Percentiles rank a stretch among this genome's conserved stretches.
Conservation (phyloP, 2,329 filamentous ascomycete genomes). For the Phyllosticta ampelicida region DNA sequence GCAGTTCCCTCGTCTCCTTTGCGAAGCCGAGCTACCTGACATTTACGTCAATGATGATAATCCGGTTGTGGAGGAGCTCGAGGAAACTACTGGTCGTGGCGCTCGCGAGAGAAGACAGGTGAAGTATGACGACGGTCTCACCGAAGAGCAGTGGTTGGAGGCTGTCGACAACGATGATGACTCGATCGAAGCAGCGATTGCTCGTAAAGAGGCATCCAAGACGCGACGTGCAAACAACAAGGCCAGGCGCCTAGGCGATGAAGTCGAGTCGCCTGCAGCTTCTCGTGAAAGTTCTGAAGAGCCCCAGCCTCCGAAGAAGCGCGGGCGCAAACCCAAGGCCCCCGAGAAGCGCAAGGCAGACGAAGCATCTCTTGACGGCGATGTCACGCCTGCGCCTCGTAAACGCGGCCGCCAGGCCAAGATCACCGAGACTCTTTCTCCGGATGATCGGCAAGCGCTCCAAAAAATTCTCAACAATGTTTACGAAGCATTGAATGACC, state of each 20-base stretch:
- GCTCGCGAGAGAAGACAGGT: slow-evolving; percentile 91
- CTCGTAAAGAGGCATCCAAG: slow-evolving; percentile 76
- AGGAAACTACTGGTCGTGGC: slow-evolving; percentile 69
- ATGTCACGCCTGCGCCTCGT: slow-evolving; percentile 51
- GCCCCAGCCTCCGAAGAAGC: slow-evolving; percentile 58
- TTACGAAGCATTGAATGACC: slow-evolving; percentile 68
- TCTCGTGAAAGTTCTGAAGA: slow-evolving; percentile 80
- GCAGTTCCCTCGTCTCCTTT: slow-evolving; percentile 67
- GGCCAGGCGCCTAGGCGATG: slow-evolving; percentile 44
- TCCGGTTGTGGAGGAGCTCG: slow-evolving; percentile 66
- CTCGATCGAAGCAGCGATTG: slow-evolving; percentile 81
- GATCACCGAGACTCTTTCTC: slow-evolving; percentile 51
- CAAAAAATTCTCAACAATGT: slow-evolving; percentile 69
- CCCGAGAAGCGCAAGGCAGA: slow-evolving; percentile 83
- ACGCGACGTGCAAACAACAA: slow-evolving; percentile 71
- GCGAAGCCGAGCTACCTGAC: slow-evolving; percentile 79
- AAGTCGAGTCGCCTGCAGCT: slow-evolving; percentile 63
- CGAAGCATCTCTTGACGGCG: slow-evolving; percentile 51
- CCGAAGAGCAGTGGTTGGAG: slow-evolving; percentile 98
- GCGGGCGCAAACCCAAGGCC: slow-evolving; percentile 65
- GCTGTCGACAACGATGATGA: slow-evolving; percentile 97
- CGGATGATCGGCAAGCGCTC: slow-evolving; percentile 62
- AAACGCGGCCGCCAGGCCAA: slow-evolving; percentile 63
- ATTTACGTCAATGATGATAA: slow-evolving; percentile 86
- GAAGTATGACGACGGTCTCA: slow-evolving; percentile 92